These are phyloP conservation scores for Phytopythium oedochilum DNA, from an alignment of 352 stramenopile genomes.

Conservation along the genomic window DNA sequence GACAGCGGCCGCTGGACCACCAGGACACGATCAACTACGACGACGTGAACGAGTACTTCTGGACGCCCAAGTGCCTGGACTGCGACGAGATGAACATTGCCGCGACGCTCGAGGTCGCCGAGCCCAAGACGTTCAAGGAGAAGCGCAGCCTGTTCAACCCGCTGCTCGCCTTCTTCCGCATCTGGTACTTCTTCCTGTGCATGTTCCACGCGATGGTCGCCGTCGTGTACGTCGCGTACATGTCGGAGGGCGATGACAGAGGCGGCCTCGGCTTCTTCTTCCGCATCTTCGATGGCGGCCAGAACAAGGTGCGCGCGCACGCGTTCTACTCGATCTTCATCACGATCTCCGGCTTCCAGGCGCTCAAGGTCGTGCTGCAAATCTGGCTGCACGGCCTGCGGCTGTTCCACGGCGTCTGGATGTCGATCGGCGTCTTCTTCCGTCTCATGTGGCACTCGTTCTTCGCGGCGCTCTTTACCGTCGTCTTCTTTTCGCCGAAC, in stretches of 20 bases:
- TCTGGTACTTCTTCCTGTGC: constrained; percentile 82
- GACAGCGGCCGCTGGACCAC: constrained; percentile 57
- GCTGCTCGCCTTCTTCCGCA: constrained; percentile 72
- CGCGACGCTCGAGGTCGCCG: constrained; percentile 43
- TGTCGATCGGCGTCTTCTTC: constrained; percentile 55
- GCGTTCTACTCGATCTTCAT: constrained; percentile 70
- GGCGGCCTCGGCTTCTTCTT: constrained; percentile 56
- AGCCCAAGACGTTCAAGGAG: constrained; percentile 87
- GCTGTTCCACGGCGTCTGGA: constrained; percentile 61
- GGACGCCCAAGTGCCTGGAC: constrained; percentile 55
- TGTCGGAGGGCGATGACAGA: constrained; percentile 39
- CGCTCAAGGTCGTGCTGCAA: constrained; percentile 67
- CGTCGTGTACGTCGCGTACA: constrained; percentile 68
- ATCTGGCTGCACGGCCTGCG: constrained; percentile 69
- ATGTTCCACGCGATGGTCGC: constrained; percentile 66
- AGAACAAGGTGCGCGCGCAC: constrained; percentile 61
- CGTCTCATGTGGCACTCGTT: constrained; percentile 68
- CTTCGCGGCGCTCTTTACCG: constrained; percentile 66
- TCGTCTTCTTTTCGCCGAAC: constrained; percentile 56
- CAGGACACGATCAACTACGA: constrained; percentile 86
- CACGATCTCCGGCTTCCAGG: constrained; percentile 44
- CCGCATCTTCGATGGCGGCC: constrained; percentile 42
- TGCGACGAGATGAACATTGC: constrained; percentile 70
- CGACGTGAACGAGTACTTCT: constrained; percentile 90
- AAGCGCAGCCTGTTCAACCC: constrained; percentile 85